Base-by-base conservation (phyloP, 768 basidiomycete species). In the Rubroboletus pulcherrimus region DNA sequence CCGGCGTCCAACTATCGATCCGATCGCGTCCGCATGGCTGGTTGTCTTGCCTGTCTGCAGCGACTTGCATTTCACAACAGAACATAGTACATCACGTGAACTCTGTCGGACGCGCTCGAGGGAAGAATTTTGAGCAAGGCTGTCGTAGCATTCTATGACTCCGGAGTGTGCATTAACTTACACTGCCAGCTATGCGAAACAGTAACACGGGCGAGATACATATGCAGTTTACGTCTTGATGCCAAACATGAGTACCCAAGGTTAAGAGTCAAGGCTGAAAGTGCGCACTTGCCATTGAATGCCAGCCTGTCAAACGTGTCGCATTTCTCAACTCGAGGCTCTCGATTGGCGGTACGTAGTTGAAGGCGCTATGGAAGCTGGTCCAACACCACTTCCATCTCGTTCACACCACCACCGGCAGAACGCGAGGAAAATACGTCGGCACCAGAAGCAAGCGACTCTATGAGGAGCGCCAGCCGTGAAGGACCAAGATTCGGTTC, bases 381-480 rank as follows among this genome's bases (percentile, higher is more conserved):
- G 26, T 78, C 81, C 58, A 90, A 73, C 30, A 88, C 78, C n/a
- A 91, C 79, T 46, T 89, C 85, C 81, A 90, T 87, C 71, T 92
- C 90, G 61, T 87, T 83, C 42, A 81, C 64, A 49, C 70, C 49
- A 53, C 70, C 63, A 55, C 55, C 57, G 17, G 29, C 55, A 17
- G 73, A 64, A 15, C 73, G 77, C 15, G 81, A 78, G 5, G 79
- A 69, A 64, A 89, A 91, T 1, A 89, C 81, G 26, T 90, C 86
- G 1, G 88, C 84, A 4, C 91, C 90, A 1, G 88, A 82, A 8
- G 87, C 89, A 52, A 93, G 73, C 0, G 91, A 91, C 65, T 93
- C 89, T 58, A 94, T 89, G 37, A 94, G 78, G 49, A 94, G 67
- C 0, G 83, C 79, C 3, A 94, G 75, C 5, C 87, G 79, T 14